Percentiles rank a stretch among this genome's conserved stretches.
These are phyloP conservation scores for Apiospora pterosperma DNA, from an alignment of 2,329 filamentous ascomycete species.

Conservation along the genomic window DNA sequence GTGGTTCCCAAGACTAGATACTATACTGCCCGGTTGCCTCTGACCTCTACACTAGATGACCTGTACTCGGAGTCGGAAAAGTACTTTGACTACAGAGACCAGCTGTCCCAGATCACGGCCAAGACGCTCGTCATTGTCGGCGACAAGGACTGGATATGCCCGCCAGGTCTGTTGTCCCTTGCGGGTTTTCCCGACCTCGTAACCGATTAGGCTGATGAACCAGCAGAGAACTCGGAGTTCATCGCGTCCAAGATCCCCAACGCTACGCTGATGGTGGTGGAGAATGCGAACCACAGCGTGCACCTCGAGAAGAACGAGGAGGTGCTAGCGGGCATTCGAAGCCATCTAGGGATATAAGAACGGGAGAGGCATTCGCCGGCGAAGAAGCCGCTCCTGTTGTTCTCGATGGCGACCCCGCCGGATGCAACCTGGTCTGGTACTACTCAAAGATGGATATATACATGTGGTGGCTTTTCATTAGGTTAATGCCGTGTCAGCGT, in stretches of 20 bases:
- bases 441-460: too few species aligned
- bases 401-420: background rate
- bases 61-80: constrained; percentile 32
- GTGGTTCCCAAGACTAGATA: constrained; percentile 2
- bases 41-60: constrained; percentile 23
- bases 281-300: constrained; percentile 32
- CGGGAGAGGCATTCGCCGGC: too few species aligned
- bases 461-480: too few species aligned
- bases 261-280: constrained; percentile 25
- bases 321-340: constrained; percentile 23
- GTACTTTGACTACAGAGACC: constrained; percentile 33
- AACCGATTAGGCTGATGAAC: background rate
- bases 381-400: background rate
- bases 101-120: constrained; percentile 26
- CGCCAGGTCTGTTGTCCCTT: constrained; percentile 21
- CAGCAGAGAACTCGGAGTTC: constrained; percentile 26
- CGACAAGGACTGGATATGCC: constrained; percentile 37
- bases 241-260: constrained; percentile 24
- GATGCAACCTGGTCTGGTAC: too few species aligned
- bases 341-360: constrained; percentile 6
- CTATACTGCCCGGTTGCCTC: background rate
- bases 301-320: constrained; percentile 30
- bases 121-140: constrained; percentile 34
- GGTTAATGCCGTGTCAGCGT: too few species aligned
- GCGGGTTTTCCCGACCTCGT: background rate